Evolutionary conservation across 2,329 filamentous ascomycete genomes (phyloP).

Genomic region (Botrytis cinerea): DNA sequence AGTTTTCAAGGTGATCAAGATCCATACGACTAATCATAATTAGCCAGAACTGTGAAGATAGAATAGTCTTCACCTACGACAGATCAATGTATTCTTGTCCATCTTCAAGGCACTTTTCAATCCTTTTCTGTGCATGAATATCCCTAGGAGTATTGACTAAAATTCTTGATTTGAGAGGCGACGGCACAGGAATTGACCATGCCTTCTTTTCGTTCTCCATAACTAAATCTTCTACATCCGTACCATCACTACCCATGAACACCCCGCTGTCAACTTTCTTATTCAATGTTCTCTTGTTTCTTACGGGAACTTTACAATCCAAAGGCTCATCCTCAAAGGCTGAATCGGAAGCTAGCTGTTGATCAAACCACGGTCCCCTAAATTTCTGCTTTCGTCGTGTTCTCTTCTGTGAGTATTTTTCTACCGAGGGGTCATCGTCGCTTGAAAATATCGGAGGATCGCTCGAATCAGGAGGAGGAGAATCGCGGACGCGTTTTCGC

Average conservation of each 20-base stretch:
- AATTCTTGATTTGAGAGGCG: constrained; percentile 12
- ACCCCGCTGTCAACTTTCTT: constrained; percentile 69
- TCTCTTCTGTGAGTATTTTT: constrained; percentile 60
- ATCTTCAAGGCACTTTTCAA: constrained; percentile 57
- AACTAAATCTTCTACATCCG: constrained; percentile 45
- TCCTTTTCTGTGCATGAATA: constrained; percentile 46
- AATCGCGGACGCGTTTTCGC: constrained; percentile 46
- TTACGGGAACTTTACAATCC: constrained; percentile 24
- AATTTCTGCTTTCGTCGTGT: constrained; percentile 61
- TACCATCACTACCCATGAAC: constrained; percentile 64
- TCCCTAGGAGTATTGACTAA: constrained; percentile 6
- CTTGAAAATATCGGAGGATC: constrained; percentile 72
- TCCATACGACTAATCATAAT: constrained; percentile 31
- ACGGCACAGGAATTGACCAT: neutral
- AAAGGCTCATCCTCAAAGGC: constrained; percentile 26
- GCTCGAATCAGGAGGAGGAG: constrained; percentile 55
- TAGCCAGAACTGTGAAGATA: constrained; percentile 23
- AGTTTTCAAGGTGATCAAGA: constrained; percentile 56
- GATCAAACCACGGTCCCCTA: constrained; percentile 68
- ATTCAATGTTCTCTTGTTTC: constrained; percentile 53
- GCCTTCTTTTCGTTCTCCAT: neutral
- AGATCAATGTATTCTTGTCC: constrained; percentile 63
- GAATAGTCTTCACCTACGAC: constrained; percentile 49
- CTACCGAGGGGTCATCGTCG: constrained; percentile 67
- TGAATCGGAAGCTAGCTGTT: constrained; percentile 48